These are phyloP conservation scores for Suillus ampliporus DNA, from an alignment of 768 basidiomycete genomes.

Conservation along the genomic window DNA sequence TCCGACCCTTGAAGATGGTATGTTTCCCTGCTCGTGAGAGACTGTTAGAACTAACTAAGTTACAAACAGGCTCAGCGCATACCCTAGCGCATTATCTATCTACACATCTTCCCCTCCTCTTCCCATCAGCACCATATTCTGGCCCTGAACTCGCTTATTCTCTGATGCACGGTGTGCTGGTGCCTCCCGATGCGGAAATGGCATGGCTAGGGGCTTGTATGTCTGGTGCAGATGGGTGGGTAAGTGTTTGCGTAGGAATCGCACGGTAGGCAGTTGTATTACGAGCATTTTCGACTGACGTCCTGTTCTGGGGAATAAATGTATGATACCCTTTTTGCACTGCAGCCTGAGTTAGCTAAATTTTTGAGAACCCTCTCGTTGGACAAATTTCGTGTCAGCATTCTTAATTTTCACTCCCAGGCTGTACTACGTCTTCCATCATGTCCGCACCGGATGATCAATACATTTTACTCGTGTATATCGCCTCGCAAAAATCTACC, in stretches of 20 bases:
- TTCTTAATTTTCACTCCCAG: not conserved
- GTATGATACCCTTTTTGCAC: slow-evolving; percentile 5
- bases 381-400: not conserved
- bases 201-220: slow-evolving; percentile 95
- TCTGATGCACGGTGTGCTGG: slow-evolving; percentile 82
- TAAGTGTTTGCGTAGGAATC: slow-evolving; percentile 84
- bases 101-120: slow-evolving; percentile 80
- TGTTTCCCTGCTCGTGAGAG: slow-evolving; percentile 30
- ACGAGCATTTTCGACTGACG: not conserved
- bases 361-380: not conserved
- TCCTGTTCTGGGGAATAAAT: not conserved
- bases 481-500: not conserved
- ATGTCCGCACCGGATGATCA: not conserved
- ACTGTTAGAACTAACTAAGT: not conserved
- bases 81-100: slow-evolving; percentile 75
- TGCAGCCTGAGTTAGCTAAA: not conserved
- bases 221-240: slow-evolving; percentile 94
- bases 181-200: slow-evolving; percentile 87
- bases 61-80: slow-evolving; percentile 64
- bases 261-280: slow-evolving; percentile 27
- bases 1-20: slow-evolving; percentile 80
- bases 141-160: slow-evolving; percentile 70
- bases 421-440: not conserved
- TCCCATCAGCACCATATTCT: slow-evolving; percentile 55
- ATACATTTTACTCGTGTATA: not conserved